Conservation (phyloP, 148 eudicot genomes). For the Amaranthus palmeri region DNA sequence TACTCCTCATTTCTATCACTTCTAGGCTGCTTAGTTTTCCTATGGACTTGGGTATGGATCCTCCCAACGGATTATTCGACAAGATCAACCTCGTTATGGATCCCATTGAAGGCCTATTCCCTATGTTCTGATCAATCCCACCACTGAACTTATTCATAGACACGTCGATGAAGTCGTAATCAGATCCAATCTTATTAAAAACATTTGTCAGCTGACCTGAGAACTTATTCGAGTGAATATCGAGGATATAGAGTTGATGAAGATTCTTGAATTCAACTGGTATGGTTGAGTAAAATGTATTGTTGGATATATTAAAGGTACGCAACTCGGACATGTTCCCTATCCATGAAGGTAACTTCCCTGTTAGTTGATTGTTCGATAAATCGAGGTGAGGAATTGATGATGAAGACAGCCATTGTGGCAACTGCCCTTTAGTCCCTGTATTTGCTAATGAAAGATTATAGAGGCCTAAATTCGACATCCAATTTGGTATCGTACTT, state of each 20-base stretch:
- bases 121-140: slow-evolving; percentile 34
- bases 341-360: slow-evolving; percentile 62
- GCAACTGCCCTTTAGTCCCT: background rate
- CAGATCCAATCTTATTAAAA: slow-evolving; percentile 37
- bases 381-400: slow-evolving; percentile 28
- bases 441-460: background rate
- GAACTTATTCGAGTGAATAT: slow-evolving; percentile 60
- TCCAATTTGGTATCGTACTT: background rate
- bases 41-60: slow-evolving; percentile 49
- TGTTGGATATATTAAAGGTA: slow-evolving; percentile 55
- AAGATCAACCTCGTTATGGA: slow-evolving; percentile 37
- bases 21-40: slow-evolving; percentile 42
- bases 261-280: slow-evolving; percentile 48
- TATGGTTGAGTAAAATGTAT: slow-evolving; percentile 38
- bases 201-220: slow-evolving; percentile 35
- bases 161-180: slow-evolving; percentile 51
- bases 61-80: slow-evolving; percentile 51
- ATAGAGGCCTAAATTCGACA: background rate
- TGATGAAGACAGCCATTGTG: background rate
- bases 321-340: slow-evolving; percentile 64
- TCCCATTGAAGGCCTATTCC: slow-evolving; percentile 32
- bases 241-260: slow-evolving; percentile 37
- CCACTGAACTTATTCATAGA: slow-evolving; percentile 52
- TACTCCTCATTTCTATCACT: slow-evolving; percentile 34
- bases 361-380: slow-evolving; percentile 50